Evolutionary conservation across 1,284 basidiomycete genomes (phyloP).

Genomic region (Heterobasidion irregulare): DNA sequence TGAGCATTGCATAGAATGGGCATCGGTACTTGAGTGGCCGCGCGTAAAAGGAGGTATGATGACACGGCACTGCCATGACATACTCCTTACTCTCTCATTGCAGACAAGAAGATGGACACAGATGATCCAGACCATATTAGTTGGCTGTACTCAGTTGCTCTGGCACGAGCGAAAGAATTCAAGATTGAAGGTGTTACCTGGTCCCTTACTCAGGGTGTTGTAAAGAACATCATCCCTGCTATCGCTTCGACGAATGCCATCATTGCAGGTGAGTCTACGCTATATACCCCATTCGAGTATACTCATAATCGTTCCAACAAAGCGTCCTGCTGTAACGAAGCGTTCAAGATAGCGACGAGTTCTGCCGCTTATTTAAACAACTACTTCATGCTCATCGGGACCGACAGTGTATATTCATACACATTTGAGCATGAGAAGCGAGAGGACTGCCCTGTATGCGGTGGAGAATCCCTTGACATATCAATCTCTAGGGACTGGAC

Average conservation of each 20-base stretch:
- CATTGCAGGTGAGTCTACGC: constrained; percentile 63
- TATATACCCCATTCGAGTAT: neutral
- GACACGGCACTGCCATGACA: neutral
- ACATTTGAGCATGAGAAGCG: constrained; percentile 95
- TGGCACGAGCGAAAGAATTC: constrained; percentile 81
- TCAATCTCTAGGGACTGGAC: constrained; percentile 64
- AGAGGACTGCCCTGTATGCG: constrained; percentile 94
- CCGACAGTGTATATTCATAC: constrained; percentile 94
- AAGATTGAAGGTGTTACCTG: constrained; percentile 98
- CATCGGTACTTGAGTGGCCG: constrained; percentile 98
- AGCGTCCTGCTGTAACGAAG: constrained; percentile 99
- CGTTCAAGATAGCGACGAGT: constrained; percentile 96
- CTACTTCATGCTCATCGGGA: constrained; percentile 97
- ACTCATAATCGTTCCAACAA: neutral
- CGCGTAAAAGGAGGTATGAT: constrained; percentile 72
- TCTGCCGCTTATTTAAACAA: constrained; percentile 94
- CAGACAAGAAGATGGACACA: constrained; percentile 92
- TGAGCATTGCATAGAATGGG: constrained; percentile 99
- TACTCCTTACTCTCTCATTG: neutral
- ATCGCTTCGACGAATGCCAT: constrained; percentile 97
- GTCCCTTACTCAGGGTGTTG: constrained; percentile 96
- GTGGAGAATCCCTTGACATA: constrained; percentile 78
- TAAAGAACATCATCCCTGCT: constrained; percentile 99
- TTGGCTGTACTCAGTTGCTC: constrained; percentile 85
- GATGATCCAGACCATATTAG: constrained; percentile 96